A percentile compares a stretch with the other conserved stretches of the same genome.
Conservation (phyloP, 495 filamentous ascomycete species). For the Penicillium mononematosum region DNA sequence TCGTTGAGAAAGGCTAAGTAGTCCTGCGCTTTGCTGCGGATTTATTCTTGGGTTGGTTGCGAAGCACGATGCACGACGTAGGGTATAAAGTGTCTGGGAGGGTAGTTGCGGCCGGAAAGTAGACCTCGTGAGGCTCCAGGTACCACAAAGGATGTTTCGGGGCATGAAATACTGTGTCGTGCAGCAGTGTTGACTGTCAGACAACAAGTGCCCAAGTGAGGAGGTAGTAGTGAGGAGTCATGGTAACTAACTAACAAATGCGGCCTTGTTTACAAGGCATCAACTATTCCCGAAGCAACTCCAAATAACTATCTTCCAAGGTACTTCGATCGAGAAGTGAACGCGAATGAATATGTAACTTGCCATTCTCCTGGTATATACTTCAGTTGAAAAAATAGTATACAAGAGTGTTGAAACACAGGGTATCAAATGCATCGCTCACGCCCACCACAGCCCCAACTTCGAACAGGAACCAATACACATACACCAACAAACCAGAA, state of each 20-base stretch:
- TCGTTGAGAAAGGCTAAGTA: background rate
- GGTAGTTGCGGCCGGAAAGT: background rate
- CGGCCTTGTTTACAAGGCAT: constrained; percentile 12
- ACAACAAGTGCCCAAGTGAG: background rate
- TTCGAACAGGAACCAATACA: background rate
- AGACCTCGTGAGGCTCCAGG: constrained; percentile 7
- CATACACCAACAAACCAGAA: background rate
- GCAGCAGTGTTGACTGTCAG: background rate
- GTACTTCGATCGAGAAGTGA: background rate
- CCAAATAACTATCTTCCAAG: background rate
- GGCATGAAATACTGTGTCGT: background rate
- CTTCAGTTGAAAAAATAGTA: constrained; percentile 21
- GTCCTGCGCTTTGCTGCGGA: background rate
- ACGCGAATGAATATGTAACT: background rate
- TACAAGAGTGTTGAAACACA: constrained; percentile 26
- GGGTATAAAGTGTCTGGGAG: background rate
- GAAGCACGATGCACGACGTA: background rate
- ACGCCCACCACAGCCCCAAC: background rate
- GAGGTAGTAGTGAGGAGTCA: constrained; percentile 8
- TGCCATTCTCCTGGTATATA: constrained; percentile 11
- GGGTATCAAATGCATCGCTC: constrained; percentile 21
- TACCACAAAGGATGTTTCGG: background rate
- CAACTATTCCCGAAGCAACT: background rate
- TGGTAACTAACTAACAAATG: background rate
- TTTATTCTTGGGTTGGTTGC: background rate